Percentiles rank a stretch among this genome's conserved stretches.
Conservation (phyloP, 1,284 basidiomycete genomes). For the Boletus subluridellus region DNA sequence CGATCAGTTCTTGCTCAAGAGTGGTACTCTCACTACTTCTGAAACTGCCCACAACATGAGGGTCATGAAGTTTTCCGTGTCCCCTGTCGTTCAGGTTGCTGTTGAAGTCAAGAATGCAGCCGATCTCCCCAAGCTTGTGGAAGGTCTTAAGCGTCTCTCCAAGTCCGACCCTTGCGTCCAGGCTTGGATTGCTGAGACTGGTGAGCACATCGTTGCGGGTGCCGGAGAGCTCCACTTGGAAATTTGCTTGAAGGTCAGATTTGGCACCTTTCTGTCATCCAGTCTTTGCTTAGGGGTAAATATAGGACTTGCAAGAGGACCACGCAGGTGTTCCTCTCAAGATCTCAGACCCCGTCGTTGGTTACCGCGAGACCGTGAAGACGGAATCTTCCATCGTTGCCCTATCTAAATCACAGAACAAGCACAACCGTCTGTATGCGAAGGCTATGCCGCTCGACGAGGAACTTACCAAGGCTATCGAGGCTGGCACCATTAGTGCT, state of each 20-base stretch:
- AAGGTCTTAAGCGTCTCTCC: slow-evolving; percentile 99
- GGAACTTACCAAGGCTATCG: slow-evolving; percentile 92
- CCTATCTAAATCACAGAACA: slow-evolving; percentile 99
- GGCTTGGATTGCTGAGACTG: slow-evolving; percentile 88
- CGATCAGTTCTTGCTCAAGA: slow-evolving; percentile 99
- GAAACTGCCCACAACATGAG: slow-evolving; percentile 99
- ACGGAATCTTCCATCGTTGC: slow-evolving; percentile 95
- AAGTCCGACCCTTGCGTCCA: slow-evolving; percentile 99
- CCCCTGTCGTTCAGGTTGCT: slow-evolving; percentile 98
- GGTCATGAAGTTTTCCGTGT: slow-evolving; percentile 99
- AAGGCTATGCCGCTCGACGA: slow-evolving; percentile 94
- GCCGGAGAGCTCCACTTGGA: slow-evolving; percentile 99
- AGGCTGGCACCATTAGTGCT: slow-evolving; percentile 79
- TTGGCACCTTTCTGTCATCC: not conserved
- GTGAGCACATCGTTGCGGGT: slow-evolving; percentile 99
- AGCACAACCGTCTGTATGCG: slow-evolving; percentile 98
- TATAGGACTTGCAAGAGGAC: slow-evolving; percentile 94
- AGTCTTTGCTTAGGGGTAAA: not conserved
- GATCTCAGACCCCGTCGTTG: slow-evolving; percentile 98
- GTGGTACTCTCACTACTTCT: slow-evolving; percentile 94
- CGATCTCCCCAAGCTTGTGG: slow-evolving; percentile 98
- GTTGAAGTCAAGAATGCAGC: slow-evolving; percentile 99
- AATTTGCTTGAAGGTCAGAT: slow-evolving; percentile 91
- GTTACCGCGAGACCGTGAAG: slow-evolving; percentile 97
- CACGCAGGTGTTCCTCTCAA: slow-evolving; percentile 99